A percentile compares a stretch with the other conserved stretches of the same genome.
These are phyloP conservation scores for Irpex rosettiformis DNA, from an alignment of 1,284 basidiomycete species.

Conservation along the genomic window DNA sequence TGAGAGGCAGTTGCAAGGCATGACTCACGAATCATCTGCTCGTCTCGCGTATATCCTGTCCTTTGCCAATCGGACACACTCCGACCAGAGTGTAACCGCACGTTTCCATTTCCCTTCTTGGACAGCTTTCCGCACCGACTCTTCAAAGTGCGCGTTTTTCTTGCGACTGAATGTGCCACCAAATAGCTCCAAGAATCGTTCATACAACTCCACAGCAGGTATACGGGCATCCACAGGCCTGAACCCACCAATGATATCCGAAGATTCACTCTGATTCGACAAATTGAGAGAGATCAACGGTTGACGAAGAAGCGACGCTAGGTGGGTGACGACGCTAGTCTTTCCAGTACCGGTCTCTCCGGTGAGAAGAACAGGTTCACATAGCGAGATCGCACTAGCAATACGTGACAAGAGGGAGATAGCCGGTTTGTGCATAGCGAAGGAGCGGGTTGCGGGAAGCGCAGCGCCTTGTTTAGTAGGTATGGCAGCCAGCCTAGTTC, in stretches of 20 bases:
- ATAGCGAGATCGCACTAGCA: constrained; percentile 67
- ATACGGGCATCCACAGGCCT: constrained; percentile 89
- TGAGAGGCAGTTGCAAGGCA: constrained; percentile 2
- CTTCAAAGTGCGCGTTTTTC: constrained; percentile 88
- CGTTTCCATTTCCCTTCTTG: constrained; percentile 85
- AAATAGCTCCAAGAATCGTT: constrained; percentile 83
- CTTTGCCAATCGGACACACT: constrained; percentile 69
- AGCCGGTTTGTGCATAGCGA: constrained; percentile 90
- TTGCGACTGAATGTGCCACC: constrained; percentile 85
- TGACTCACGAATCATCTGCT: constrained; percentile 40
- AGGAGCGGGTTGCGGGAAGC: constrained; percentile 51
- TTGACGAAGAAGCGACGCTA: constrained; percentile 78
- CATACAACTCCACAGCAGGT: constrained; percentile 74
- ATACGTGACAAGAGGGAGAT: constrained; percentile 81
- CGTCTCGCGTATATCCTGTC: constrained; percentile 52
- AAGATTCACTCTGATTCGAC: constrained; percentile 95
- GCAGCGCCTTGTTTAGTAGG: constrained; percentile 34
- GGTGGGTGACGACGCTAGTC: constrained; percentile 88
- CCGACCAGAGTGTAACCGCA: constrained; percentile 82
- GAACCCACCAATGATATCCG: constrained; percentile 93
- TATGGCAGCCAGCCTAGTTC: constrained; percentile 49
- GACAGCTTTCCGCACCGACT: constrained; percentile 82
- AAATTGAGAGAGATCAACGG: constrained; percentile 89
- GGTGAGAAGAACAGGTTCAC: constrained; percentile 88
- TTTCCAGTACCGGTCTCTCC: constrained; percentile 99